Conservation (phyloP, 192 early-diverging fungal species). For the Gonapodya prolifera region DNA sequence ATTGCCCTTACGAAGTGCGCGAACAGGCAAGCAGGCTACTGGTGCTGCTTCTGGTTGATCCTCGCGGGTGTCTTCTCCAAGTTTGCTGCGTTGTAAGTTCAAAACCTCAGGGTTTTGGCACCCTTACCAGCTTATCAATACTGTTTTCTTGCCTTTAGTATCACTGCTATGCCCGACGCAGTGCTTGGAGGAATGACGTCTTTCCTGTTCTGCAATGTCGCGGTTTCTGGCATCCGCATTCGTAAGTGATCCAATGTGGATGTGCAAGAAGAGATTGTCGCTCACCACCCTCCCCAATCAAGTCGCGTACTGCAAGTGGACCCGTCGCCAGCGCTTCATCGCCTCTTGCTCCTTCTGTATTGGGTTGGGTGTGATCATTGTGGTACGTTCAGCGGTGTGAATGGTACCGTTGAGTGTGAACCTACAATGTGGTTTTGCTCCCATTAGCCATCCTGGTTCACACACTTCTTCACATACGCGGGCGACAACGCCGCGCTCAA, state of each 20-base stretch:
- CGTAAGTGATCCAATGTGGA: too few relatives aligned
- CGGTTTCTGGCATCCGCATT: slow-evolving; percentile 39
- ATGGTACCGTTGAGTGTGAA: background rate
- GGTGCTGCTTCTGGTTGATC: slow-evolving; percentile 35
- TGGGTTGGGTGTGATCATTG: slow-evolving; percentile 31
- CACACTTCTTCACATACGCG: slow-evolving; percentile 28
- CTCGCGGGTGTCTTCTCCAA: slow-evolving; percentile 38
- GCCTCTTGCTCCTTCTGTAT: slow-evolving; percentile 23
- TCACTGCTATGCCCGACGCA: background rate
- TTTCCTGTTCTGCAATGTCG: slow-evolving; percentile 37
- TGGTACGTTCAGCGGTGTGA: slow-evolving; percentile 5
- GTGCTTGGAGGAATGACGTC: slow-evolving; percentile 37
- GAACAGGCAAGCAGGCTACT: slow-evolving; percentile 35
- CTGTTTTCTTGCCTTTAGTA: background rate
- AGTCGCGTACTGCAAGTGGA: slow-evolving; percentile 34
- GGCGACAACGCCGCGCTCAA: slow-evolving; percentile 21
- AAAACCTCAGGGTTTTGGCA: background rate
- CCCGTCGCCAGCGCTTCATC: slow-evolving; percentile 39
- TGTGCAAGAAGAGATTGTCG: too few relatives aligned
- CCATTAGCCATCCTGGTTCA: slow-evolving; percentile 26
- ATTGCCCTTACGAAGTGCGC: slow-evolving; percentile 41
- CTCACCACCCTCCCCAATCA: too few relatives aligned
- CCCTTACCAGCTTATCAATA: background rate
- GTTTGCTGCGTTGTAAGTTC: slow-evolving; percentile 14
- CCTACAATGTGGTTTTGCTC: background rate